phyloP scores from a whole-genome alignment of 192 early-diverging fungal genomes.

The Gryganskiella cystojenkinii region DNA sequence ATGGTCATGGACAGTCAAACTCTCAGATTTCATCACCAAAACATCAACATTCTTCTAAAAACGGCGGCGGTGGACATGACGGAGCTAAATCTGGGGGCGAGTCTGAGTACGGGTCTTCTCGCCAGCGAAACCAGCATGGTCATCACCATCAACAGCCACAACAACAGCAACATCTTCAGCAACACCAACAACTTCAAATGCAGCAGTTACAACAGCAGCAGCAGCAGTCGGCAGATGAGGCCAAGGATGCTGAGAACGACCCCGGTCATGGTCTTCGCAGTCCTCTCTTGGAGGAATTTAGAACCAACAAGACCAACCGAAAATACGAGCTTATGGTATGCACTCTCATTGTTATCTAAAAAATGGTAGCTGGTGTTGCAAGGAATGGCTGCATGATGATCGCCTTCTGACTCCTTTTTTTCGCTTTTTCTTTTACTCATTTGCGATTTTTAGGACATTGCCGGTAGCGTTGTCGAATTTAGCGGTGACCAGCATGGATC shows the following conservation, averaged over 20 bases:
- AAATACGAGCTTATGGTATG: constrained; percentile 91
- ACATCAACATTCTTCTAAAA: constrained; percentile 15
- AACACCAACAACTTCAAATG: too few species aligned
- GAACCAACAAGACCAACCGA: constrained; percentile 88
- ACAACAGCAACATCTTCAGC: too few species aligned
- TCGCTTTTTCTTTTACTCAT: background rate
- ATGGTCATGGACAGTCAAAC: background rate
- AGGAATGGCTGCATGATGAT: background rate
- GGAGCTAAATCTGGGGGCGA: constrained; percentile 10
- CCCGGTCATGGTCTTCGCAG: constrained; percentile 78
- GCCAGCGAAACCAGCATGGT: background rate
- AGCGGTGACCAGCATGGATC: constrained; percentile 98
- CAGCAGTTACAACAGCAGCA: too few species aligned
- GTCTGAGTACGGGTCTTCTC: background rate
- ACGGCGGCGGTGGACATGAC: constrained; percentile 10
- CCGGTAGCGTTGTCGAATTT: constrained; percentile 93
- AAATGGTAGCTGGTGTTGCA: too few species aligned
- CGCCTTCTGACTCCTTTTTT: too few species aligned
- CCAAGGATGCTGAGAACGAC: constrained; percentile 44
- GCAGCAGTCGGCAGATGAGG: constrained; percentile 5
- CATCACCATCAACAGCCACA: background rate
- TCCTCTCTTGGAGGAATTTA: constrained; percentile 91
- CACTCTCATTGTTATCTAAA: background rate
- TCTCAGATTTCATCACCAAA: constrained; percentile 25
- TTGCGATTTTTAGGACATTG: constrained; percentile 77